Conservation (phyloP, 306 rosid species). For the Parietaria judaica region DNA sequence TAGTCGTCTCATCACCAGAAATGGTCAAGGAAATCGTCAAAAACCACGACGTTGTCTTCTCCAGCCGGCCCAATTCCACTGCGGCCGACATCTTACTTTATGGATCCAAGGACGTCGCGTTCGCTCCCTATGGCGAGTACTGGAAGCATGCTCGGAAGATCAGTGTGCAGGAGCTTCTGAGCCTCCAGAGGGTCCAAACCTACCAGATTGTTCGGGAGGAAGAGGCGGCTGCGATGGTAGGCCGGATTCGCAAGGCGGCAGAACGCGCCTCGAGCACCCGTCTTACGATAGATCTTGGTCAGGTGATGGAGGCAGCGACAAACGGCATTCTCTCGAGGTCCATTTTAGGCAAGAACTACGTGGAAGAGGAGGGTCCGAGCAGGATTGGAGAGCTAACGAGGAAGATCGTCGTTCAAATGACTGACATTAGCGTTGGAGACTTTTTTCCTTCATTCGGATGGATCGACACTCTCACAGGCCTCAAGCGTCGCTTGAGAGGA, state of each 20-base stretch:
- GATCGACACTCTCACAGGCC: constrained; percentile 19
- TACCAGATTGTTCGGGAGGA: constrained; percentile 17
- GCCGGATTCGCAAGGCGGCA: background rate
- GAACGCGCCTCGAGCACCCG: background rate
- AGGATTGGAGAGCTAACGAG: constrained; percentile 8
- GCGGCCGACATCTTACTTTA: constrained; percentile 18
- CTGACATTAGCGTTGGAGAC: constrained; percentile 8
- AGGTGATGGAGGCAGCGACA: background rate
- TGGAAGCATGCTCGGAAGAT: constrained; percentile 30
- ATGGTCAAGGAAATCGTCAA: constrained; percentile 20
- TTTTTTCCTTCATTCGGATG: background rate
- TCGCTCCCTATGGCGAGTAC: constrained; percentile 24
- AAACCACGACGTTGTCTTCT: constrained; percentile 19
- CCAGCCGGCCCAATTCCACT: constrained; percentile 7
- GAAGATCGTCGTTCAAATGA: background rate
- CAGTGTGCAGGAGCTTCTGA: constrained; percentile 28
- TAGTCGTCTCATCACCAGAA: constrained; percentile 30
- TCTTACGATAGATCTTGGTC: constrained; percentile 8
- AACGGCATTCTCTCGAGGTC: constrained; percentile 4
- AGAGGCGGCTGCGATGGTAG: constrained; percentile 13
- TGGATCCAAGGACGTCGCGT: constrained; percentile 14
- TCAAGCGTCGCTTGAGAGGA: background rate
- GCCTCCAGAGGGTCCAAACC: constrained; percentile 22
- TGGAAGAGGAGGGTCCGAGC: background rate
- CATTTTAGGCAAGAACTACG: background rate